Percentiles rank a stretch among this genome's conserved stretches.
Conservation (phyloP, 495 filamentous ascomycete species). For the Penicillium robsamsonii region DNA sequence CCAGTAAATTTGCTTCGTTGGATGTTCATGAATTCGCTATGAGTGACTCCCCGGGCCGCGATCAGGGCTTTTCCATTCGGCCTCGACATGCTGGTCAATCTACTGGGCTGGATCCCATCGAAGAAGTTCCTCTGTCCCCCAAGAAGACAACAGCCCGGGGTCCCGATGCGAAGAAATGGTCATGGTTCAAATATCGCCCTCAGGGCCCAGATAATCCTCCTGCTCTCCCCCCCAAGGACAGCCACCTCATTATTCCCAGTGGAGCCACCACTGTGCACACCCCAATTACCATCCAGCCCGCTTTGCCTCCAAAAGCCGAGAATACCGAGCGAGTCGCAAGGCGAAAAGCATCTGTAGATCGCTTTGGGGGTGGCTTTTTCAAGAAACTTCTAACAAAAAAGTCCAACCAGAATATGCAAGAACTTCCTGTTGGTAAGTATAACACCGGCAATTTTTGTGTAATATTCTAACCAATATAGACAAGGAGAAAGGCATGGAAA, state of each 20-base stretch:
- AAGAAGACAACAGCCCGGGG: conserved; percentile 20
- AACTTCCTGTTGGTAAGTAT: conserved; percentile 25
- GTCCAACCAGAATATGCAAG: conserved; percentile 21
- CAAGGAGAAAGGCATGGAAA: conserved; percentile 2
- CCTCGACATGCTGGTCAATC: conserved; percentile 19
- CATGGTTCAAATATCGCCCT: conserved; percentile 63
- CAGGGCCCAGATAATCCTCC: conserved; percentile 37
- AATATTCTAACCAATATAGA: conserved; percentile 1
- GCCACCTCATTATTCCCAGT: conserved; percentile 24
- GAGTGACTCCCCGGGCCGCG: neutral
- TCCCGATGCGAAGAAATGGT: conserved; percentile 54
- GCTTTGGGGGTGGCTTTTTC: conserved; percentile 27
- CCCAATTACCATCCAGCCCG: conserved; percentile 15
- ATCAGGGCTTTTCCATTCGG: conserved; percentile 18
- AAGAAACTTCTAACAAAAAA: conserved; percentile 38
- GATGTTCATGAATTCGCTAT: conserved; percentile 6
- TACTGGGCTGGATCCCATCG: conserved; percentile 32
- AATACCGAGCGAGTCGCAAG: conserved; percentile 1
- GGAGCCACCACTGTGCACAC: conserved; percentile 28
- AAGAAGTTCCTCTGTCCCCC: conserved; percentile 31
- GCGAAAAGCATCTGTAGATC: conserved; percentile 29
- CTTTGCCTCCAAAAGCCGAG: neutral
- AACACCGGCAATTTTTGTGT: neutral
- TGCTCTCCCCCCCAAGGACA: conserved; percentile 17
- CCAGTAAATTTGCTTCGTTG: neutral